Conservation (phyloP, 352 stramenopile species). For the Pythium myriotylum region DNA sequence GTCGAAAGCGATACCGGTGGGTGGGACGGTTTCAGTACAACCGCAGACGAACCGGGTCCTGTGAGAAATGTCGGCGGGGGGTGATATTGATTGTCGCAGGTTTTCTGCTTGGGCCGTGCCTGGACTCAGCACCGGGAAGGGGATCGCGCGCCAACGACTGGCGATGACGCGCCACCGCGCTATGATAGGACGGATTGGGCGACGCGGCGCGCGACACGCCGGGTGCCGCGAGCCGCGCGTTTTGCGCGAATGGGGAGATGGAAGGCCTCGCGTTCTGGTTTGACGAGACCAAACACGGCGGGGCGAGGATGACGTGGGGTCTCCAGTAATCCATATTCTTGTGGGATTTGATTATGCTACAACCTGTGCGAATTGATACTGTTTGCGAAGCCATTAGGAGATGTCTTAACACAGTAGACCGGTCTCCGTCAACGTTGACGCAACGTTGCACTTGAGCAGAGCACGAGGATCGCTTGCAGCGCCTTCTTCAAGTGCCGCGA, state of each 20-base stretch:
- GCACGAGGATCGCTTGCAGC: conserved; percentile 44
- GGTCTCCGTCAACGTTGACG: conserved; percentile 27
- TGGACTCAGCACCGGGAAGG: too few relatives aligned
- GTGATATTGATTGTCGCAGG: conserved; percentile 12
- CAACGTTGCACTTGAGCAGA: conserved; percentile 13
- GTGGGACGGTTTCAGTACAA: not conserved
- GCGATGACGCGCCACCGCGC: conserved; percentile 8
- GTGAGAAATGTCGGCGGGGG: not conserved
- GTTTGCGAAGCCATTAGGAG: conserved; percentile 14
- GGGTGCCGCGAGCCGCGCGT: too few relatives aligned
- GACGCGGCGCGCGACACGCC: too few relatives aligned
- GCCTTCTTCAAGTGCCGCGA: conserved; percentile 76
- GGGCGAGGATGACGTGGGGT: too few relatives aligned
- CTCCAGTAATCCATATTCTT: not conserved
- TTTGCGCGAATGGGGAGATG: too few relatives aligned
- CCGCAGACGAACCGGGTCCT: not conserved
- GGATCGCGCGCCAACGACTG: not conserved
- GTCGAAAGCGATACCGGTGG: conserved; percentile 1
- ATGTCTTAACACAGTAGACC: conserved; percentile 1
- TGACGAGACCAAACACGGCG: conserved; percentile 1
- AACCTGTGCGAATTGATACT: not conserved
- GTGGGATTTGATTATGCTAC: too few relatives aligned
- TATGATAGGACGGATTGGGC: not conserved
- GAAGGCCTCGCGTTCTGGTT: conserved; percentile 4
- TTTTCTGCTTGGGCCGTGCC: conserved; percentile 28